Conservation (phyloP, 2,329 filamentous ascomycete species). For the Neonectria coccinea region DNA sequence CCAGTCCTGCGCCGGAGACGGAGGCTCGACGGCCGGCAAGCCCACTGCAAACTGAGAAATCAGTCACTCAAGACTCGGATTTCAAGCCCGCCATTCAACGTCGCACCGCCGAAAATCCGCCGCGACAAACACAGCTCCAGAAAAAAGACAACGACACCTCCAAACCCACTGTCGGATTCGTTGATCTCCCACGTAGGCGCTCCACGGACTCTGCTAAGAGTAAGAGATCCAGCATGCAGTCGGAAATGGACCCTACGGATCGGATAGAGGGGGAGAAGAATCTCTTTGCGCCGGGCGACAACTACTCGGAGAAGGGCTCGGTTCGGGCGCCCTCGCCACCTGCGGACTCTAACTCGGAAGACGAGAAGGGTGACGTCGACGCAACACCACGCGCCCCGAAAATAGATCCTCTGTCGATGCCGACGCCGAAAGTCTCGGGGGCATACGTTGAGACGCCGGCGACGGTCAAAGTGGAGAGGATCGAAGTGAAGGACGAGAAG, state of each 20-base stretch:
- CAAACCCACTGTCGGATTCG: constrained; percentile 61
- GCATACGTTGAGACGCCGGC: constrained; percentile 69
- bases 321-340: constrained; percentile 60
- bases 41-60: constrained; percentile 22
- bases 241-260: constrained; percentile 66
- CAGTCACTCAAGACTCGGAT: constrained; percentile 22
- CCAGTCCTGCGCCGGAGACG: constrained; percentile 54
- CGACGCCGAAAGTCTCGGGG: constrained; percentile 66
- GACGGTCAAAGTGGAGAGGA: constrained; percentile 56
- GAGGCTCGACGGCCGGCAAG: constrained; percentile 35
- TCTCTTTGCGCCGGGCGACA: constrained; percentile 66
- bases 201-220: constrained; percentile 62
- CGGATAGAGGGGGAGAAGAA: constrained; percentile 68
- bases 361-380: constrained; percentile 50
- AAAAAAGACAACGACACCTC: constrained; percentile 41
- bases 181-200: constrained; percentile 55
- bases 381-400: constrained; percentile 62
- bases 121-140: constrained; percentile 24
- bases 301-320: constrained; percentile 67
- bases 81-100: constrained; percentile 35
- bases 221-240: constrained; percentile 62
- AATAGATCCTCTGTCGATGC: constrained; percentile 60
- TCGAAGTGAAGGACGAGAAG: constrained; percentile 37
- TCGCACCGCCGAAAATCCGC: constrained; percentile 35
- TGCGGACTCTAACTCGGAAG: constrained; percentile 49